Percentiles rank a stretch among this genome's conserved stretches.
Conservation (phyloP, 1,284 basidiomycete genomes). For the Tilletia walkeri region DNA sequence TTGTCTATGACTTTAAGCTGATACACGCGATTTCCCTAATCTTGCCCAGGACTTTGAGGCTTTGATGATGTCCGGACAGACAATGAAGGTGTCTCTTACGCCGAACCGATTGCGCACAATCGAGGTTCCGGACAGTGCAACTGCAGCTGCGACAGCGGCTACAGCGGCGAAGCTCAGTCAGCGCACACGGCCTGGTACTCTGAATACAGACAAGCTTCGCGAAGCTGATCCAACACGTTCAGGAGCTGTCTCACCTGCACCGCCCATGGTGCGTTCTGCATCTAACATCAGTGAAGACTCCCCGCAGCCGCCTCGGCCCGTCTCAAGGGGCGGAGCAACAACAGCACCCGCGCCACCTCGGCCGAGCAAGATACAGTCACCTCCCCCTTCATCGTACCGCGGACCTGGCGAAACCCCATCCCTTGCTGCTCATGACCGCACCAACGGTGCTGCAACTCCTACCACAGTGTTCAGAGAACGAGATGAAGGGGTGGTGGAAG, state of each 20-base stretch:
- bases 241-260: constrained; percentile 16
- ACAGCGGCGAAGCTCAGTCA: constrained; percentile 4
- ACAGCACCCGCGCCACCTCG: not conserved
- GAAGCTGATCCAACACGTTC: constrained; percentile 17
- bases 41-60: constrained; percentile 41
- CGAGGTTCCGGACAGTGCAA: constrained; percentile 28
- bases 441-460: constrained; percentile 3
- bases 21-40: not conserved
- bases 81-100: constrained; percentile 76
- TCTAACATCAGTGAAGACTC: not conserved
- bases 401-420: constrained; percentile 15
- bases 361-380: constrained; percentile 17
- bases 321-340: constrained; percentile 8
- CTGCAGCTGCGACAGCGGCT: constrained; percentile 6
- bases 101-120: constrained; percentile 60
- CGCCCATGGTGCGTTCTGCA: constrained; percentile 4
- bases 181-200: constrained; percentile 4
- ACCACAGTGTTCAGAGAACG: not conserved
- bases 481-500: not conserved
- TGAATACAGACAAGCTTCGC: constrained; percentile 15
- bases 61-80: constrained; percentile 42
- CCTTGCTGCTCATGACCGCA: not conserved
- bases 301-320: constrained; percentile 12
- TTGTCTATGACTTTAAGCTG: not conserved
- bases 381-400: constrained; percentile 25